A percentile compares a stretch with the other conserved stretches of the same genome.
These are phyloP conservation scores for Neofusicoccum cordaticola DNA, from an alignment of 2,329 filamentous ascomycete species.

Conservation along the genomic window DNA sequence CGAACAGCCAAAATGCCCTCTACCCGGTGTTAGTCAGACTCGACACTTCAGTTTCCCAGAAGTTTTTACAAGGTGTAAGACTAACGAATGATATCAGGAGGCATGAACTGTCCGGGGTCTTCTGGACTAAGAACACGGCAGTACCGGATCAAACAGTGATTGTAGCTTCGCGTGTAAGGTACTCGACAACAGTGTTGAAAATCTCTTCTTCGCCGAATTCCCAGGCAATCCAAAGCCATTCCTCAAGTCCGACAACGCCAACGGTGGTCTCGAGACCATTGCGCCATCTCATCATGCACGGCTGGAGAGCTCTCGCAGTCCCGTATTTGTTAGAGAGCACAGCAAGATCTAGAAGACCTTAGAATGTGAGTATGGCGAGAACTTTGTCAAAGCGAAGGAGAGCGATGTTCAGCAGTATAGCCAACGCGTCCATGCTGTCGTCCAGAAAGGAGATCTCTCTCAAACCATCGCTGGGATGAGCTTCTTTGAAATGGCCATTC, in stretches of 20 bases:
- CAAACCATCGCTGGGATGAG: constrained; percentile 16
- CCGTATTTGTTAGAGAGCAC: constrained; percentile 29
- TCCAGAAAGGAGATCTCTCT: constrained; percentile 29
- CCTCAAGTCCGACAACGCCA: constrained; percentile 20
- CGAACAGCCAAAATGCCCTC: no score
- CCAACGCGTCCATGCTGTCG: constrained; percentile 32
- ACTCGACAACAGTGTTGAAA: neutral
- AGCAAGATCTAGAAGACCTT: constrained; percentile 27
- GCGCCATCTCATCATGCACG: constrained; percentile 26
- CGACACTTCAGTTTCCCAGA: no score
- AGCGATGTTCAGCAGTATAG: constrained; percentile 32
- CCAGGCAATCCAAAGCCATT: constrained; percentile 24
- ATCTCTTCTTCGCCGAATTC: neutral
- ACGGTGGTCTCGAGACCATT: constrained; percentile 17
- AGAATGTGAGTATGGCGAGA: constrained; percentile 24
- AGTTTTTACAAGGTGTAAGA: neutral
- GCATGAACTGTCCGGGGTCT: neutral
- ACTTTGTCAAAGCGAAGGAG: constrained; percentile 29
- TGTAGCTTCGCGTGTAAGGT: neutral
- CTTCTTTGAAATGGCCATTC: constrained; percentile 15
- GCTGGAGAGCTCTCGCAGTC: constrained; percentile 27
- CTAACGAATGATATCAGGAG: neutral
- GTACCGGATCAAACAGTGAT: no score
- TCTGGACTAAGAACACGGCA: neutral
- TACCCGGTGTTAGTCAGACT: no score